These are phyloP conservation scores for Saturnispora hagleri DNA, from an alignment of 805 yeast species.

Conservation along the genomic window DNA sequence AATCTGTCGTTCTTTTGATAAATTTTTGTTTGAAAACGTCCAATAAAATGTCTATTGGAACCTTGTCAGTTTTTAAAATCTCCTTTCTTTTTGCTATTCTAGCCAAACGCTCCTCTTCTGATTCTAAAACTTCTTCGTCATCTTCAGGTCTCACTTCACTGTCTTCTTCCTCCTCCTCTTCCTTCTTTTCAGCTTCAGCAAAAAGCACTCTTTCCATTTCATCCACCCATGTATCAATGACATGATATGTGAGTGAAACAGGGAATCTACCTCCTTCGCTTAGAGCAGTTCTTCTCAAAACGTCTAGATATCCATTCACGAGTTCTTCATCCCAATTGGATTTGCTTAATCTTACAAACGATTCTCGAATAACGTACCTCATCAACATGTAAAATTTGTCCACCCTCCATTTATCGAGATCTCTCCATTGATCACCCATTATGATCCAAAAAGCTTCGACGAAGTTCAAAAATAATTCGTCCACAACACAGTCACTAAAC, in stretches of 20 bases:
- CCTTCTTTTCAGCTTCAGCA: constrained; percentile 37
- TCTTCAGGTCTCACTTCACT: constrained; percentile 30
- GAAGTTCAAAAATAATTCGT: constrained; percentile 39
- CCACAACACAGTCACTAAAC: constrained; percentile 36
- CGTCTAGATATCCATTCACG: constrained; percentile 37
- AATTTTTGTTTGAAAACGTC: constrained; percentile 51
- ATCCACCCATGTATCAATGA: constrained; percentile 75
- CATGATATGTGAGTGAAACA: constrained; percentile 73
- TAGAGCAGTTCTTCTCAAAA: constrained; percentile 27
- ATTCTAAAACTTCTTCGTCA: constrained; percentile 20
- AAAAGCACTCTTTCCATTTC: constrained; percentile 67
- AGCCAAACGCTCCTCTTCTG: constrained; percentile 8
- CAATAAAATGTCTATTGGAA: constrained; percentile 49
- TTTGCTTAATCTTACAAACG: constrained; percentile 44
- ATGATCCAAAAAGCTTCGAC: constrained; percentile 74
- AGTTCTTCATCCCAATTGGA: constrained; percentile 46
- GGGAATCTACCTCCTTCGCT: constrained; percentile 55
- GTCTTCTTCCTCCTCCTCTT: constrained; percentile 37
- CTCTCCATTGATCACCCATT: constrained; percentile 72
- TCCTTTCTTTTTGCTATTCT: constrained; percentile 15
- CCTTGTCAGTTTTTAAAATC: constrained; percentile 16
- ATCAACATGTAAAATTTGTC: constrained; percentile 80
- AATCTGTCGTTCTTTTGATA: constrained; percentile 44
- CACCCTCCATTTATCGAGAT: constrained; percentile 74
- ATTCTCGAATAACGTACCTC: constrained; percentile 64